phyloP scores from a whole-genome alignment of 2,329 filamentous ascomycete species.

The Pseudopithomyces maydicus region DNA sequence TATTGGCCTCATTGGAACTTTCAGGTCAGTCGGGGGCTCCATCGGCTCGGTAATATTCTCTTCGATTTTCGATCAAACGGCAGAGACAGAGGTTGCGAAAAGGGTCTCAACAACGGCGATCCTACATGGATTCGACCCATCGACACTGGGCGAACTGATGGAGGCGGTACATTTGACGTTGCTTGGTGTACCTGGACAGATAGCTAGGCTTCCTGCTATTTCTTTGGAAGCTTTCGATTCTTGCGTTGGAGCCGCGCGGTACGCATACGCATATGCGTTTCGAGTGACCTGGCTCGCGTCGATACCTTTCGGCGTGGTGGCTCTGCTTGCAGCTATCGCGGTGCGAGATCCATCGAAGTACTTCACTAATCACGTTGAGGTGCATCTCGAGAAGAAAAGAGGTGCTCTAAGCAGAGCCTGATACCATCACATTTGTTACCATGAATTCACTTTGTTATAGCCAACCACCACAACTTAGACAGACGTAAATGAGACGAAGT shows the following conservation, averaged over 20 bases:
- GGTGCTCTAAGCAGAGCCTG: not conserved
- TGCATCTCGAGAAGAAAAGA: conserved; percentile 34
- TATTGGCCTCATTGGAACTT: conserved; percentile 26
- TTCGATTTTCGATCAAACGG: conserved; percentile 24
- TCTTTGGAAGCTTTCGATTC: conserved; percentile 9
- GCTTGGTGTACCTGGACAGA: conserved; percentile 30
- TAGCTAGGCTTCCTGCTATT: conserved; percentile 21
- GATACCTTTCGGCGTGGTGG: conserved; percentile 31
- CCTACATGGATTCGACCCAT: conserved; percentile 24
- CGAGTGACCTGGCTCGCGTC: conserved; percentile 29
- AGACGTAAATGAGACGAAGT: no score
- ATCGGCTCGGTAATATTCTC: conserved; percentile 27
- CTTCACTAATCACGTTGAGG: conserved; percentile 39
- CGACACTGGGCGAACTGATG: conserved; percentile 25
- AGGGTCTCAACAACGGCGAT: conserved; percentile 36
- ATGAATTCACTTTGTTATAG: no score
- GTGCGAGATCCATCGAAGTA: conserved; percentile 35
- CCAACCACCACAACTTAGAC: no score
- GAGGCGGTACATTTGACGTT: conserved; percentile 38
- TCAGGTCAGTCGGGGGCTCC: conserved; percentile 23
- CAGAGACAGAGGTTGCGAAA: conserved; percentile 30
- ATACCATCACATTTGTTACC: no score
- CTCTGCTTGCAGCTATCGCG: conserved; percentile 18
- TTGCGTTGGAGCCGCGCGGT: conserved; percentile 29
- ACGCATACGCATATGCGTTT: conserved; percentile 36